These are phyloP conservation scores for Penicillium chermesinum DNA, from an alignment of 495 filamentous ascomycete genomes.

Conservation along the genomic window DNA sequence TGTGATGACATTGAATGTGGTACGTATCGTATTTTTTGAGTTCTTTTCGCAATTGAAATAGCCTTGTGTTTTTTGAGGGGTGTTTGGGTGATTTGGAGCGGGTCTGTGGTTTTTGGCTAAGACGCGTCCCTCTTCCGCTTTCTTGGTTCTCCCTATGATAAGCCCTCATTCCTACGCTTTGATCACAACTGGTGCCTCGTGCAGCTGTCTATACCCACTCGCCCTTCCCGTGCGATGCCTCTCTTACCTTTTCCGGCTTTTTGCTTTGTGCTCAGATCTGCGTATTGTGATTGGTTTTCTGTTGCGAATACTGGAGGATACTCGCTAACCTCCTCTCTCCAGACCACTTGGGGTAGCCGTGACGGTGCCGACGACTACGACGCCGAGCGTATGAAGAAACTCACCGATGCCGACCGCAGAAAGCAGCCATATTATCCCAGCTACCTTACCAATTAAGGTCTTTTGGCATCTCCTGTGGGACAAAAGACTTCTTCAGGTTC, in stretches of 20 bases:
- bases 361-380: slow-evolving; percentile 55
- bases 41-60: slow-evolving; percentile 6
- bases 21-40: slow-evolving; percentile 36
- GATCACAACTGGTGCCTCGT: slow-evolving; percentile 24
- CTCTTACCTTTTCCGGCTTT: not conserved
- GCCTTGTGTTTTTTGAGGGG: slow-evolving; percentile 7
- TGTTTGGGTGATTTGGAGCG: not conserved
- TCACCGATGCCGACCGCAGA: slow-evolving; percentile 36
- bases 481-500: not conserved
- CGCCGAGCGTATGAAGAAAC: slow-evolving; percentile 51
- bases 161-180: slow-evolving; percentile 24
- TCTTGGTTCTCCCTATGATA: slow-evolving; percentile 11
- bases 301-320: too few relatives aligned
- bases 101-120: not conserved
- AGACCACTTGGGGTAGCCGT: slow-evolving; percentile 57
- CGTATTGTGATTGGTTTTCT: too few relatives aligned
- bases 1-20: slow-evolving; percentile 62
- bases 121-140: slow-evolving; percentile 4
- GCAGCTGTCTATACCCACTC: slow-evolving; percentile 23
- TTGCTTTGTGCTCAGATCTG: too few relatives aligned
- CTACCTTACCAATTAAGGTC: slow-evolving; percentile 27
- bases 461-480: not conserved
- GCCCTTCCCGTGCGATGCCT: slow-evolving; percentile 15
- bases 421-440: slow-evolving; percentile 34
- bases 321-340: slow-evolving; percentile 10